phyloP scores from a whole-genome alignment of 192 early-diverging fungal genomes.

The Podila epicladia region DNA sequence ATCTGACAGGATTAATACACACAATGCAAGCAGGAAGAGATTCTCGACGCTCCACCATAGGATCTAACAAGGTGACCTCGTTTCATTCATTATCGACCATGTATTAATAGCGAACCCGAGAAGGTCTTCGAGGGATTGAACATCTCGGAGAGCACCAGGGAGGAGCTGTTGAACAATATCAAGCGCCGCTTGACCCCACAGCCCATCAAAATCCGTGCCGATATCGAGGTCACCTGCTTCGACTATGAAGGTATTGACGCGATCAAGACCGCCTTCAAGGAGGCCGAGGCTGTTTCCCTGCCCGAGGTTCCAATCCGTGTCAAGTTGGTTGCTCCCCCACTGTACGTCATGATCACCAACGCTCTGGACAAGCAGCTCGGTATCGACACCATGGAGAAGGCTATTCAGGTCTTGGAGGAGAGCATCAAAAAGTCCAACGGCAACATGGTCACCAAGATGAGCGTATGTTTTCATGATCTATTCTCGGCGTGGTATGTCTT shows the following conservation, averaged over 20 bases:
- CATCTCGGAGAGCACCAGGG: constrained; percentile 66
- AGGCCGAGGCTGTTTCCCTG: constrained; percentile 84
- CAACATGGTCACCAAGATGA: constrained; percentile 86
- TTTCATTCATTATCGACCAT: too few relatives aligned
- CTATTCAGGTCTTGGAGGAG: constrained; percentile 83
- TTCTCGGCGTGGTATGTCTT: too few relatives aligned
- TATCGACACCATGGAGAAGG: constrained; percentile 89
- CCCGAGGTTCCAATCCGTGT: constrained; percentile 79
- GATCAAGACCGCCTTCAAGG: constrained; percentile 88
- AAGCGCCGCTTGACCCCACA: constrained; percentile 93
- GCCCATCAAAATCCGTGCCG: constrained; percentile 95
- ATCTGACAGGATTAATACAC: too few relatives aligned
- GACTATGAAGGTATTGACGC: constrained; percentile 97
- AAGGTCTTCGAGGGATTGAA: constrained; percentile 85
- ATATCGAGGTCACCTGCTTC: constrained; percentile 94
- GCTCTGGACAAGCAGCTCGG: constrained; percentile 86
- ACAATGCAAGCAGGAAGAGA: too few relatives aligned
- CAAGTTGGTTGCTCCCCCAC: constrained; percentile 91
- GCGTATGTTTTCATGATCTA: constrained; percentile 18
- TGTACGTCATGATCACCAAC: constrained; percentile 92
- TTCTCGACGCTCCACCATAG: too few relatives aligned
- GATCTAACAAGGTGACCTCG: too few relatives aligned
- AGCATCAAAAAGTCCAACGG: constrained; percentile 79
- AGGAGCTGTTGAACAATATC: constrained; percentile 88
- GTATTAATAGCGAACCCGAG: constrained; percentile 74